Evolutionary conservation across 1,284 basidiomycete genomes (phyloP), one percentile per base, ranked within the genome.

Genomic region (Ceratobasidium sp.): DNA sequence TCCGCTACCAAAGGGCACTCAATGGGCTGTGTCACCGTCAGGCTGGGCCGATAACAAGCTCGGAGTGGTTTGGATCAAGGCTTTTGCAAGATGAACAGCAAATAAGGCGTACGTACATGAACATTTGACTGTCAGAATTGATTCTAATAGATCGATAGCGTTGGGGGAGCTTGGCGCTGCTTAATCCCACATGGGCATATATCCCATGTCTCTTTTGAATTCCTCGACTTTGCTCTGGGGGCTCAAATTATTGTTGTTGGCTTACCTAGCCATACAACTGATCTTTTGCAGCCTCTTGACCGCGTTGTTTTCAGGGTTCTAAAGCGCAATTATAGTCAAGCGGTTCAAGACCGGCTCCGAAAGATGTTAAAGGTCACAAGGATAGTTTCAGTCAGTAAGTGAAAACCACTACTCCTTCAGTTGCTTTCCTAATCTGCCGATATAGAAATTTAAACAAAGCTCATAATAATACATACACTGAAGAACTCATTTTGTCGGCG

Each of bases 221-320:
- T 73, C 23, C 65, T 73, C 3, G 46, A 70, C 12, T 69, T 28
- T 69, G 72, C 79, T 0, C 9, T 62, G 0, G 28, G 77, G 45
- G 50, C 82, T 50, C 76, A 78, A 9, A 79, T 84, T 32, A 52
- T 78, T 28, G 60, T 84, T 30, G 74, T 80, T 50, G 79, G 78
- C 36, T 79, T 84, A 18, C 81, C 82, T 5, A 77, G 81, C 0
- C 80, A 84, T 61, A 83, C 79, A 0, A 84, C 82, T 0, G 81
- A 84, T 64, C 74, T 75, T 3, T 77, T 83, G 0, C 82, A 84
- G 71, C 81, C 82, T 0, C 77, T 81, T 2, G 81, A 84, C 77
- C 81, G 83, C 39, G 80, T 80, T 0, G 76, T 80, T 6, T 84
- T 83, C 75, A 76, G 78, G 0, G 79, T 77, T 3, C 72, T 82